Evolutionary conservation across 257 asterid species (phyloP).

Genomic region (Paraleonurus japonicus): DNA sequence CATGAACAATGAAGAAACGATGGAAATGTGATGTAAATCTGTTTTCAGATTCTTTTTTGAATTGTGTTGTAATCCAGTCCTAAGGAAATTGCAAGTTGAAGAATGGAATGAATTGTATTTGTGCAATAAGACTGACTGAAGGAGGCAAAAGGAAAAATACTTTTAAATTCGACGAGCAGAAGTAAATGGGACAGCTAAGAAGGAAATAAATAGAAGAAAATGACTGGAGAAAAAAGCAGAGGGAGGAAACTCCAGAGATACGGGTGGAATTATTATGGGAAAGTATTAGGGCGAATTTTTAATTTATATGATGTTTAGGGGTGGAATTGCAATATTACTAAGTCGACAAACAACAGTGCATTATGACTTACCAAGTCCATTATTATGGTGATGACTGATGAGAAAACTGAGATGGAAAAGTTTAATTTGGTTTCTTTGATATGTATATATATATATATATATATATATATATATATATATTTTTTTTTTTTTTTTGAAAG

Average conservation of each 20-base stretch:
- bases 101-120: conserved; percentile 22
- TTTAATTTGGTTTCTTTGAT: not conserved
- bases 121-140: not conserved
- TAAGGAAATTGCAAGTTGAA: too few species aligned
- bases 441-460: too few species aligned
- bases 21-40: conserved; percentile 15
- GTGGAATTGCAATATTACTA: not conserved
- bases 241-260: too few species aligned
- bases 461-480: too few species aligned
- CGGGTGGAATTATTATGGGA: not conserved
- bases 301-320: not conserved
- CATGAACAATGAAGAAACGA: not conserved
- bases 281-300: not conserved
- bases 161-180: not conserved
- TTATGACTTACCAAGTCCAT: too few species aligned
- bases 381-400: too few species aligned
- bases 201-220: not conserved
- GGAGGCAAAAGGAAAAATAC: not conserved
- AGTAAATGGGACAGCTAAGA: not conserved
- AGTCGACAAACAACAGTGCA: not conserved
- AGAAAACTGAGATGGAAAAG: conserved; percentile 26
- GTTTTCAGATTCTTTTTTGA: not conserved
- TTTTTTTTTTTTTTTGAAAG: too few species aligned
- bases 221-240: too few species aligned
- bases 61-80: not conserved